A percentile compares a stretch with the other conserved stretches of the same genome.
Evolutionary conservation across 148 eudicot genomes (phyloP).

Genomic region (Chenopodium album): DNA sequence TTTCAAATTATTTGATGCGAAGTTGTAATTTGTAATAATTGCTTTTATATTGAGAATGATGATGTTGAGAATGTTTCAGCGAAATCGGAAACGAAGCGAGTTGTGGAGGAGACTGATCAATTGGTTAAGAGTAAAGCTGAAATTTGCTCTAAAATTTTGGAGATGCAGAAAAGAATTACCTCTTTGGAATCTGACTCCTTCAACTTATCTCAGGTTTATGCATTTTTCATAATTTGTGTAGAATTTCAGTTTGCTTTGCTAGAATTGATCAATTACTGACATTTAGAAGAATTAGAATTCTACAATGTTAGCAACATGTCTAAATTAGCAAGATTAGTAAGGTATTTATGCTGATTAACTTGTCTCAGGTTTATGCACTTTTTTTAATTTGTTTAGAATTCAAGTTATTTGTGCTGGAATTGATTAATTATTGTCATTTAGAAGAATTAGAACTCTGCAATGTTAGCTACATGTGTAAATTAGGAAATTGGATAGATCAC

Average conservation of each 20-base stretch:
- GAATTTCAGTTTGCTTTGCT: neutral
- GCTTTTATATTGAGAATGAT: neutral
- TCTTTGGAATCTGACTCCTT: slow-evolving; percentile 62
- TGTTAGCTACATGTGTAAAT: neutral
- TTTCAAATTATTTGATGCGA: neutral
- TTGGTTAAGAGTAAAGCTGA: slow-evolving; percentile 57
- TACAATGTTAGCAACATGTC: neutral
- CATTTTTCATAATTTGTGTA: neutral
- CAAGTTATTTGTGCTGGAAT: neutral
- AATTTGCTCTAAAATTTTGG: slow-evolving; percentile 66
- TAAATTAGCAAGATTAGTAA: no score
- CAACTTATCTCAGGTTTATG: slow-evolving; percentile 60
- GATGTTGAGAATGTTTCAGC: slow-evolving; percentile 37
- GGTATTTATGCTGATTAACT: slow-evolving; percentile 21
- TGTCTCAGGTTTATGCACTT: slow-evolving; percentile 50
- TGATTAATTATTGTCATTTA: neutral
- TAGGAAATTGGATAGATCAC: neutral
- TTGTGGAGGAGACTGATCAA: slow-evolving; percentile 58
- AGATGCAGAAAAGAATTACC: slow-evolving; percentile 59
- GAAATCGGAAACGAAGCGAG: slow-evolving; percentile 44
- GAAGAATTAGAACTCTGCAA: neutral
- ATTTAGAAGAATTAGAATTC: neutral
- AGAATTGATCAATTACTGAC: neutral
- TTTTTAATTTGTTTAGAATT: neutral
- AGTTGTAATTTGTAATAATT: neutral